Evolutionary conservation across 73 alveolate species (phyloP).

Genomic region (Durusdinium trenchii): DNA sequence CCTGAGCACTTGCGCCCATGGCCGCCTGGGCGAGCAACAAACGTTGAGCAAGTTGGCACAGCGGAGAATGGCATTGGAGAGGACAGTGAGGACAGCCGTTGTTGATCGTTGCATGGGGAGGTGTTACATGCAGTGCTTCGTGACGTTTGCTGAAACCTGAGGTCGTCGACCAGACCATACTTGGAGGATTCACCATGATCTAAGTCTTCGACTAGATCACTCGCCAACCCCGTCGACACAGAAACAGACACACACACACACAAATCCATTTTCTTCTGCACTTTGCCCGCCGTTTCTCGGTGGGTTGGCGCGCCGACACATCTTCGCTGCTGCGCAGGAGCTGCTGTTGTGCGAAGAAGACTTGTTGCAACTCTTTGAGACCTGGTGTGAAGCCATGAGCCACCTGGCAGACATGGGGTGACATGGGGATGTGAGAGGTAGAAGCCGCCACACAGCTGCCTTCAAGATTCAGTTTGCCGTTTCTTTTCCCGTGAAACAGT

Average conservation of each 20-base stretch:
- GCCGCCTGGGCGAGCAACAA: background rate
- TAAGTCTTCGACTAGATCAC: no score
- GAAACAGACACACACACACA: no score
- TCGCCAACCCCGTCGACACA: no score
- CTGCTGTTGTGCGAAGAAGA: background rate
- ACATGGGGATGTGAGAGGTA: background rate
- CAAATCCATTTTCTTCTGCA: no score
- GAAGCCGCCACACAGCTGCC: background rate
- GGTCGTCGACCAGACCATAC: no score
- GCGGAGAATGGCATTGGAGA: background rate
- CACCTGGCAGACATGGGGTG: background rate
- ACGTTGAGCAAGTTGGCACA: background rate
- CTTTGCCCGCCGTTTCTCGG: no score
- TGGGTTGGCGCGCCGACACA: no score
- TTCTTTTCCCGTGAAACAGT: background rate
- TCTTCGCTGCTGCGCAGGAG: no score
- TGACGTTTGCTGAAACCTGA: background rate
- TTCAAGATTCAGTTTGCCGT: background rate
- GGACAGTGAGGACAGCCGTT: background rate
- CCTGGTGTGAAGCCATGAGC: background rate
- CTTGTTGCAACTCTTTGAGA: background rate
- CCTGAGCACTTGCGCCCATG: background rate
- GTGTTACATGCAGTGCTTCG: background rate
- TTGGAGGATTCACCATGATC: no score
- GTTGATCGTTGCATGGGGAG: background rate